Base-by-base conservation (phyloP, 441 rosid genomes). In the Gossypium davidsonii region DNA sequence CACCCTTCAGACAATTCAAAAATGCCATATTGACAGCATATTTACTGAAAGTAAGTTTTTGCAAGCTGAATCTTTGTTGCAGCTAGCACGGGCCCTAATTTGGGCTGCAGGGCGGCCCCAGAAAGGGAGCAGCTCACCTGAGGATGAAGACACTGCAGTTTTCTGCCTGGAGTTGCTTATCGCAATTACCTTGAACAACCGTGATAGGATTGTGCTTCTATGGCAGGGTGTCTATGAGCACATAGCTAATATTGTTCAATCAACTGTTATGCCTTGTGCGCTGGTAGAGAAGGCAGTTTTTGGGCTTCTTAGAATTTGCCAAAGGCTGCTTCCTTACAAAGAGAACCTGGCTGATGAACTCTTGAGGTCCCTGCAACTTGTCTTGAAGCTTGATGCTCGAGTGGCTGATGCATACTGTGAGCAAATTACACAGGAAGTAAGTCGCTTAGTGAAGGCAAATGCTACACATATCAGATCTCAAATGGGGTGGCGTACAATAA, bases 321-420 rank as follows among this genome's bases (percentile, higher is more conserved):
- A 92, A 79, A 86, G 99, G 74, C 83, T 94, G 70, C 98, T 94
- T 75, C 99, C 99, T 9, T 94, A 94, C 70, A 94, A 94, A 76
- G 99, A 90, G 76, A 94, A 89, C 81, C 81, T 94, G 65, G 89
- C 97, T 68, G 99, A 94, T 84, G 98, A 94, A 72, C 96, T 94
- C 70, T 83, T 94, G 79, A 92, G 87, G 80, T 94, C 99, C 53
- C 85, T 94, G 80, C 97, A 94, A 75, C 93, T 94, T 67, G 91
- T 94, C 51, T 77, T 90, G 86, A 92, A 92, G 86, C 97, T 94
- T 48, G 98, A 94, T 86, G 96, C 97, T 56, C 90, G 97, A 17
- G 97, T 94, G 79, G 97, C 98, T 12, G 99, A 94, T 86, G 98
- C 98, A 25, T 94, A 94, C 78, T 90, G 97, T 60, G 98, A 94